phyloP scores from a whole-genome alignment of 1,284 basidiomycete species.

The Fomes fomentarius region DNA sequence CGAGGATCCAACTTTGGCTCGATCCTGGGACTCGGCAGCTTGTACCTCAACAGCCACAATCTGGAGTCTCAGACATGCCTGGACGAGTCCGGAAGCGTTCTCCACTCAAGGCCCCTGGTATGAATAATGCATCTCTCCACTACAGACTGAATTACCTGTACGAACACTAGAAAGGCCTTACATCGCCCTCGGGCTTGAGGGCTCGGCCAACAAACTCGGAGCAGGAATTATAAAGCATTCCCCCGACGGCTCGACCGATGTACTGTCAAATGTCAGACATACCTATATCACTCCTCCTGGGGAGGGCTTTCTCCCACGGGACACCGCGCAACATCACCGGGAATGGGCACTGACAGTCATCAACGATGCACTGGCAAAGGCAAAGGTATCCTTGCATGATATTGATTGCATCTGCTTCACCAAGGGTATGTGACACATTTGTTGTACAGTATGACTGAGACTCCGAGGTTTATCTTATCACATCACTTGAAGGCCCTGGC shows the following conservation, averaged over 20 bases:
- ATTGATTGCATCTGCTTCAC: constrained; percentile 97
- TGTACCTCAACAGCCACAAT: background rate
- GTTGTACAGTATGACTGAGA: background rate
- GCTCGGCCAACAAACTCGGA: constrained; percentile 98
- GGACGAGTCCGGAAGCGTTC: constrained; percentile 30
- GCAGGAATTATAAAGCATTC: constrained; percentile 91
- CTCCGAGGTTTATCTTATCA: too few species aligned
- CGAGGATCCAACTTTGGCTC: constrained; percentile 6
- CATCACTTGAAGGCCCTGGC: constrained; percentile 98
- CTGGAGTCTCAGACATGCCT: constrained; percentile 8
- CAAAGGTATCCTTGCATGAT: constrained; percentile 72
- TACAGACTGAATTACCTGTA: background rate
- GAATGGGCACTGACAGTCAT: constrained; percentile 91
- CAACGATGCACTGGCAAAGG: constrained; percentile 77
- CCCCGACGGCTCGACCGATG: constrained; percentile 64
- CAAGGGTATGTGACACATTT: constrained; percentile 63
- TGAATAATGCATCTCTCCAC: background rate
- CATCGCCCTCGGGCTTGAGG: constrained; percentile 87
- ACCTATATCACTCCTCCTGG: constrained; percentile 99
- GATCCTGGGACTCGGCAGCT: too few species aligned
- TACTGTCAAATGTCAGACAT: constrained; percentile 89
- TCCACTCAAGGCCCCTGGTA: constrained; percentile 34
- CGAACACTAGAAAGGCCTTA: constrained; percentile 55
- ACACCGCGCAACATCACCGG: constrained; percentile 95
- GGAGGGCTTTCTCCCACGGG: constrained; percentile 94